Evolutionary conservation across 495 filamentous ascomycete genomes (phyloP).

Genomic region (Collariella sp.): DNA sequence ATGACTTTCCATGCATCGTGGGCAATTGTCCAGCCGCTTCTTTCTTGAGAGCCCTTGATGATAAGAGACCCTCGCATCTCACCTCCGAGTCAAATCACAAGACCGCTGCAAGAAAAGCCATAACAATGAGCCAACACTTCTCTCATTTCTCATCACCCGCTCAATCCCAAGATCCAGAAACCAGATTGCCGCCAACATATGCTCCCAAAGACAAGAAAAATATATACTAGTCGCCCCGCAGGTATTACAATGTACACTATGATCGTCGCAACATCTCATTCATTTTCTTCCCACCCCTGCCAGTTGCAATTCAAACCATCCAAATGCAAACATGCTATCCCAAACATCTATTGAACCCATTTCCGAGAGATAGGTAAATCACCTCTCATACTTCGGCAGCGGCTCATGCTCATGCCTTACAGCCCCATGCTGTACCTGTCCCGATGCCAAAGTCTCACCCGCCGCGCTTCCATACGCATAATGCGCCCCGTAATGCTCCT

Average conservation of each 20-base stretch:
- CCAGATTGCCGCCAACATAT: not conserved
- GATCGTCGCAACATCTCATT: not conserved
- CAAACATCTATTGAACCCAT: no score
- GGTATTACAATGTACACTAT: constrained; percentile 13
- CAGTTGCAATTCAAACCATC: no score
- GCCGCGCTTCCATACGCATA: constrained; percentile 26
- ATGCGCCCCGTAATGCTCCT: constrained; percentile 42
- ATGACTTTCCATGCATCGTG: no score
- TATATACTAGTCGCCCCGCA: not conserved
- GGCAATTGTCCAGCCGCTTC: no score
- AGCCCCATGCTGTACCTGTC: not conserved
- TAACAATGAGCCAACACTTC: not conserved
- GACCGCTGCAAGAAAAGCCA: no score
- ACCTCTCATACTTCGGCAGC: constrained; percentile 31
- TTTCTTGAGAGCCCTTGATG: no score
- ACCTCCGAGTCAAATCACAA: no score
- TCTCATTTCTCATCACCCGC: not conserved
- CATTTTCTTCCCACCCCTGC: not conserved
- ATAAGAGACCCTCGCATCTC: no score
- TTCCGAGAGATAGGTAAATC: constrained; percentile 4
- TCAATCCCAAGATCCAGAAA: not conserved
- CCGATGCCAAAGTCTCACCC: constrained; percentile 14
- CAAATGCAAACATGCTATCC: no score
- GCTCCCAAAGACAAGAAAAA: not conserved
- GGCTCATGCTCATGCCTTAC: constrained; percentile 31